Evolutionary conservation across 2,329 filamentous ascomycete species (phyloP), one percentile per base, ranked within the genome.

Genomic region (Pseudocercospora macadamiae): DNA sequence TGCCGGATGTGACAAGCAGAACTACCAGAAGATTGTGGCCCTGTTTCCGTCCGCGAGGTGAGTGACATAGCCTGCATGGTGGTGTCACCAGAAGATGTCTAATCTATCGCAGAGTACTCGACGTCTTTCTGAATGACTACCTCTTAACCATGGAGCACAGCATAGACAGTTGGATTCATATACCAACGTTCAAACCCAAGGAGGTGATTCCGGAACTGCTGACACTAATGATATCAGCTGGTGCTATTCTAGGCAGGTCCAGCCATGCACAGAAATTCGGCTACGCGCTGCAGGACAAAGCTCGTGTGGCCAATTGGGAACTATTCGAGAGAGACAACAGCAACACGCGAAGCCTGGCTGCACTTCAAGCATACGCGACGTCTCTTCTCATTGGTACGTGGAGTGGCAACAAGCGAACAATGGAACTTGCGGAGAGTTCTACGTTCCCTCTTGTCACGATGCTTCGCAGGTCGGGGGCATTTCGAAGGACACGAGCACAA

Each of bases 341-440:
- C 42, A 59, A 57, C 26, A 63, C 61, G 16, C 55, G 63, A 25
- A 62, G 48, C 19, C 51, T 63, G 14, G 42, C 60, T 14, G 55
- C 63, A n/a, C 30, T 65, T 9, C 63, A 65, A 44, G 57, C 63
- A 8, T 60, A 53, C 34, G 58, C 63, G 10, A 61, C 60, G 14
- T 61, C 58, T 14, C 60, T 65, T 16, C 51, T 60, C 30, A 57
- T 65, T 34, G 61, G 61, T 3, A 63, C 59, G 10, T 65, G 63
- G 63, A 63, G 61, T 34, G 63, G 63, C n/a, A 60, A 65, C 44
- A 63, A 63, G 47, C 53, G 63, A 9, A 65, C 53, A 14, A 65
- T 65, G 63, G 63, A 63, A 32, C 26, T 63, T 7, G 63, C 59
- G 14, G 61, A 63, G 36, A 54, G 53, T 44, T 39, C 54, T 26